Base-by-base conservation (phyloP, 331 rosid species). In the Spiraea crenata region DNA sequence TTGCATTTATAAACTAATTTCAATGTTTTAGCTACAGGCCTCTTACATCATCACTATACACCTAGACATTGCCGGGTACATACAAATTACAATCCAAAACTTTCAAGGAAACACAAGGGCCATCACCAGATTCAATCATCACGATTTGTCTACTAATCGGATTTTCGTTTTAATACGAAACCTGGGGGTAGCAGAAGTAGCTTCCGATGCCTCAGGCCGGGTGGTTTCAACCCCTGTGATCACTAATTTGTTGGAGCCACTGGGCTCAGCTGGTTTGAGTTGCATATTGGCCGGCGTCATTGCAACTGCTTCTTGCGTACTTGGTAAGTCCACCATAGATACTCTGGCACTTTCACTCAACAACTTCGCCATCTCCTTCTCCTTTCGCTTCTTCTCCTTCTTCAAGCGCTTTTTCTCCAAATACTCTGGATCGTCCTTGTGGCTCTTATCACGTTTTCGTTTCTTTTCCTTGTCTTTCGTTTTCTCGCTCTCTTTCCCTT, bases 101-200 rank as follows among this genome's bases (percentile, higher is more conserved):
- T 49, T 57, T 11, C 4, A 11, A 47, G 51, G 20, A 48, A 17
- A 15, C 31, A 75, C 76, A 48, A 40, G 31, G 31, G 31, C 31
- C 31, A 25, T 25, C 31, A 25, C 31, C 31, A 25, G 31, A 39
- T 56, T 31, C 69, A 69, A 39, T 57, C 48, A 74, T 72, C 82
- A 86, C 10, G 78, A 82, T 71, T 92, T 78, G 56, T 39, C 78
- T 41, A 79, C 74, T 52, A 78, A 67, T 63, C 89, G 80, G 45
- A 81, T 88, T 83, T 90, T 93, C 12, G 89, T 82, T 79, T 87
- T 93, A 44, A 93, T 86, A 63, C 99, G 88, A 76, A 93, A 60
- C 82, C 83, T 93, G 5, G 92, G 92, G 5, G 91, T 81, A 65
- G 83, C 81, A 49, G 92, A 74, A 5, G 85, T 76, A 55, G 87